Base-by-base conservation (phyloP, 202 grass and related monocot genomes). In the Musa balbisiana region DNA sequence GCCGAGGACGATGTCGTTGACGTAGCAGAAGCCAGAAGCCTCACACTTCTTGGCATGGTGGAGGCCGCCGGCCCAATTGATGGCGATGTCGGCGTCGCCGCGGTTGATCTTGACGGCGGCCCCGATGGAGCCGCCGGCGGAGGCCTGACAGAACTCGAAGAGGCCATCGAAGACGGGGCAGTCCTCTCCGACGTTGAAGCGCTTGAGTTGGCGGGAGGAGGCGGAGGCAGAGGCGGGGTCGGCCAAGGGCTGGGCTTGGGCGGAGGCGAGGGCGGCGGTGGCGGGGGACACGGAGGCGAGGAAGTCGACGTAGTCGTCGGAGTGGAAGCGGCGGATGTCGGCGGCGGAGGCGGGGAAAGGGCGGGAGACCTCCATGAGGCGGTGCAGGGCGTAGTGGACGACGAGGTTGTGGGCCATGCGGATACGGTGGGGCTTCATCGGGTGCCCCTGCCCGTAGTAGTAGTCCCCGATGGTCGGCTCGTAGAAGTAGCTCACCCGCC, bases 361-460 rank as follows among this genome's bases (percentile, higher is more conserved):
- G 53, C 94, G 94, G 52, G 73, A 89, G 75, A 98, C 23, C 87
- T 98, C 94, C 91, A 98, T 92, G 69, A 89, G 83, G 64, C 91
- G 91, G 74, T 98, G 94, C 69, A 98, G 94, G 19, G 85, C 86
- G 58, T 98, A 98, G 87, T 98, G 94, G 79, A 98, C 87, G 59
- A 98, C 91, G 51, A 98, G 83, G 73, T 87, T 91, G 80, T 98
- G 94, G 64, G 94, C 94, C 94, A 98, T 98, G 66, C 94, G 83
- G 79, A 98, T 98, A 79, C 94, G 94, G 82, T 98, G 94, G 27
- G 94, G 94, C 80, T 98, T 98, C 94, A 98, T 98, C 67, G 94
- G 94, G 84, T 98, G 94, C 9, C 94, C 94, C 84, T 98, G 94
- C 63, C 94, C 94, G 85, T 98, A 98, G 91, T 98, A 98, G 84